Conservation (phyloP, 345 rosid species). For the Populus alba region DNA sequence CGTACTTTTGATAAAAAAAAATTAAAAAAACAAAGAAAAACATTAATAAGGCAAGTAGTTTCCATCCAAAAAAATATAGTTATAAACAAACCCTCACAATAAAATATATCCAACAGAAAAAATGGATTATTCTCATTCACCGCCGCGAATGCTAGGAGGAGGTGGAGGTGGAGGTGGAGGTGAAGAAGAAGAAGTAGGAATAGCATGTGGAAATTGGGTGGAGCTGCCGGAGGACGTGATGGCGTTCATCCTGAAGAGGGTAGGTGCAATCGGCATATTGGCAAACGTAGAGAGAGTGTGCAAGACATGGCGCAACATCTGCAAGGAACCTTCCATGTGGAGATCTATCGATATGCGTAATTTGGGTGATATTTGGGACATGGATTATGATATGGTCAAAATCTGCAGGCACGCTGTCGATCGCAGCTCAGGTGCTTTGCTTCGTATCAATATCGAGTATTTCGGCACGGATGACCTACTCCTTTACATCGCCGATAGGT, state of each 20-base stretch:
- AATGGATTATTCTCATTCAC: too few species aligned
- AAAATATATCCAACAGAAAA: too few species aligned
- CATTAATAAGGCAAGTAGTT: too few species aligned
- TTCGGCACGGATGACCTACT: conserved; percentile 48
- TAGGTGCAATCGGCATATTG: conserved; percentile 42
- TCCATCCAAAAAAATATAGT: too few species aligned
- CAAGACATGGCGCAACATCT: conserved; percentile 45
- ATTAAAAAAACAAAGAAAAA: too few species aligned
- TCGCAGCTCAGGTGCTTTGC: conserved; percentile 49
- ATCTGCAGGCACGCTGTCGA: conserved; percentile 53
- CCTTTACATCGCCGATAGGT: conserved; percentile 47
- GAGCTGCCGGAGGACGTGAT: conserved; percentile 53
- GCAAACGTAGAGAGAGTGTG: conserved; percentile 50
- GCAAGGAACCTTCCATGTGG: conserved; percentile 53
- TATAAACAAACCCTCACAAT: too few species aligned
- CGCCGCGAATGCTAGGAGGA: too few species aligned
- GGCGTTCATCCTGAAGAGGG: conserved; percentile 40
- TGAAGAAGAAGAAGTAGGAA: too few species aligned
- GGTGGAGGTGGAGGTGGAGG: too few species aligned
- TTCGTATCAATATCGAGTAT: conserved; percentile 35
- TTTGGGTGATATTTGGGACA: neutral
- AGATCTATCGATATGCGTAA: conserved; percentile 38
- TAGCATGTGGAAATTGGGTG: conserved; percentile 32
- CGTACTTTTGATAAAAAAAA: too few species aligned
- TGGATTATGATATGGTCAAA: conserved; percentile 8